Conservation (phyloP, 1,284 basidiomycete genomes). For the Ceratobasidium sp. region DNA sequence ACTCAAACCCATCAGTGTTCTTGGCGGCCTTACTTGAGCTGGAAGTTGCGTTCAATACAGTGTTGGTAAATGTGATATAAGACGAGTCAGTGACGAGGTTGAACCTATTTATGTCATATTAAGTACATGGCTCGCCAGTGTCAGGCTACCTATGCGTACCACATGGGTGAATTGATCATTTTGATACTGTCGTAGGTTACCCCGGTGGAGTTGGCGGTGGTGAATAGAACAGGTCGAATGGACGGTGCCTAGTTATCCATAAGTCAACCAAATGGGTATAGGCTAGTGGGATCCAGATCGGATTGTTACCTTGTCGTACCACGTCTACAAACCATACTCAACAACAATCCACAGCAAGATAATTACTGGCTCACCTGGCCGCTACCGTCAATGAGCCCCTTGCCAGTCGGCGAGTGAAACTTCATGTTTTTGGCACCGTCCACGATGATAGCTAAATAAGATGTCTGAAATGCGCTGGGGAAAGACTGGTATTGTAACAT, state of each 20-base stretch:
- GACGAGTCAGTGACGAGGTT: slow-evolving; percentile 41
- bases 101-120: slow-evolving; percentile 11
- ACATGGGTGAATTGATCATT: slow-evolving; percentile 46
- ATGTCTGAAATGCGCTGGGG: slow-evolving; percentile 35
- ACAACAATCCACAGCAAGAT: background rate
- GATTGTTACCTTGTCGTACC: slow-evolving; percentile 27
- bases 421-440: slow-evolving; percentile 45
- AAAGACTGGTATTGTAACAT: background rate
- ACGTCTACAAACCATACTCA: slow-evolving; percentile 5
- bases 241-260: background rate
- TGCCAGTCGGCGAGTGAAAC: slow-evolving; percentile 42
- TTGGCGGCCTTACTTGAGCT: slow-evolving; percentile 17
- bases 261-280: background rate
- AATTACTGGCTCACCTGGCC: slow-evolving; percentile 13
- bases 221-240: slow-evolving; percentile 44
- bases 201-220: slow-evolving; percentile 43
- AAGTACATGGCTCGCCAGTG: too few relatives aligned
- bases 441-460: slow-evolving; percentile 38
- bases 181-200: slow-evolving; percentile 43
- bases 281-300: too few relatives aligned
- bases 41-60: slow-evolving; percentile 20
- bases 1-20: slow-evolving; percentile 46
- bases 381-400: slow-evolving; percentile 38
- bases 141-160: slow-evolving; percentile 3
- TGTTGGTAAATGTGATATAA: slow-evolving; percentile 41